Conservation (phyloP, 805 yeast genomes). For the Sugiyamaella valdiviana region DNA sequence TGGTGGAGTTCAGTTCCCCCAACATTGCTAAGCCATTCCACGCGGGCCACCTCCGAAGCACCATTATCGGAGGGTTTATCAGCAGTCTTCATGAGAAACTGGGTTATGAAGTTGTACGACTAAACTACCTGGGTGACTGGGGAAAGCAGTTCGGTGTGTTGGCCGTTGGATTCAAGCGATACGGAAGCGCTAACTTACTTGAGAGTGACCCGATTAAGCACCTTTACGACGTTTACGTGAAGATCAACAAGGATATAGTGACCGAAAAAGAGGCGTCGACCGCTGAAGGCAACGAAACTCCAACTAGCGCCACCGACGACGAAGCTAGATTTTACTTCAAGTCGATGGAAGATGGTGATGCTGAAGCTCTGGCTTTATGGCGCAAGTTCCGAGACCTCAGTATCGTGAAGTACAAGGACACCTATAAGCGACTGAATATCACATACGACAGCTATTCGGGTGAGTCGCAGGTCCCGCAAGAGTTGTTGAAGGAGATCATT, state of each 20-base stretch:
- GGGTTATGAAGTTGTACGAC: slow-evolving; percentile 88
- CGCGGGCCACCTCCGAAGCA: slow-evolving; percentile 97
- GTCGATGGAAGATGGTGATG: slow-evolving; percentile 91
- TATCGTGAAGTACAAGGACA: slow-evolving; percentile 74
- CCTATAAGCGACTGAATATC: slow-evolving; percentile 90
- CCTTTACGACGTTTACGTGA: slow-evolving; percentile 88
- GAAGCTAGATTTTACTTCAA: slow-evolving; percentile 83
- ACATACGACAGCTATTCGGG: slow-evolving; percentile 86
- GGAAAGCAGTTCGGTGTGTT: slow-evolving; percentile 97
- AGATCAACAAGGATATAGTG: slow-evolving; percentile 68
- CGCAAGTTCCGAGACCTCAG: slow-evolving; percentile 82
- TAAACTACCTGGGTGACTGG: slow-evolving; percentile 98
- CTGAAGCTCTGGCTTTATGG: slow-evolving; percentile 73
- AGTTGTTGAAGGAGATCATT: slow-evolving; percentile 60
- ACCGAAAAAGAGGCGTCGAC: slow-evolving; percentile 50
- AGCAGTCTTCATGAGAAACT: slow-evolving; percentile 81
- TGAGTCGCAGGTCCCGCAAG: slow-evolving; percentile 85
- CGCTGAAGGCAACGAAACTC: slow-evolving; percentile 24
- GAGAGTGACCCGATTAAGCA: slow-evolving; percentile 83
- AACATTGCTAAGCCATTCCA: slow-evolving; percentile 99
- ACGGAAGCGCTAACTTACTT: slow-evolving; percentile 72
- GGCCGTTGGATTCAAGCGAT: slow-evolving; percentile 85
- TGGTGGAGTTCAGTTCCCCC: slow-evolving; percentile 94
- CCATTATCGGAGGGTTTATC: slow-evolving; percentile 95
- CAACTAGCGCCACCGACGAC: slow-evolving; percentile 49